Evolutionary conservation across 257 asterid genomes (phyloP), one percentile per base, ranked within the genome.

Genomic region (Forsythia suspensa): DNA sequence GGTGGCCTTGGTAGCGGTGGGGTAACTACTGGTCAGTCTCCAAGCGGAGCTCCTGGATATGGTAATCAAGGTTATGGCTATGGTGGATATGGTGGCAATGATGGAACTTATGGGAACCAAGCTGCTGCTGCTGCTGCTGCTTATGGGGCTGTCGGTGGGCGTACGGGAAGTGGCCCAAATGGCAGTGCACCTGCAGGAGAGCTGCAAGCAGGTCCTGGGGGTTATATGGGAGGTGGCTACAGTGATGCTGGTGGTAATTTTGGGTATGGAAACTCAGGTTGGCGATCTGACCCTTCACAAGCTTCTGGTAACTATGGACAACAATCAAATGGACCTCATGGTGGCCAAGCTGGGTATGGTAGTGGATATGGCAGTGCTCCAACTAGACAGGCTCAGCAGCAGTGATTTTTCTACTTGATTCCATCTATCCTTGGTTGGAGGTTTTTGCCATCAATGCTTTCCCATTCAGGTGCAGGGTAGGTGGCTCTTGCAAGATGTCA

Each of bases 31-130:
- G 94, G 96, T 78, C 98, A 90, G 73, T 90, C 97, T 66, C 97
- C 95, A 24, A 83, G 86, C 77, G 97, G 93, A 12, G 84, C 91
- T 38, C 83, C 91, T 43, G 96, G 89, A 41, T 92, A 89, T 79
- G 97, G 97, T 44, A 91, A 79, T 78, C 98, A 91, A 79, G 91
- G 90, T 66, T 94, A 94, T 87, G 98, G 95, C 52, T 94, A 91
- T 82, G 91, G 69, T 61, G 69, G 69, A 63, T 63, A 63, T 63
- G 70, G 91, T 76, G 86, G 92, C 43, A 84, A 63, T 84, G 98
- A 91, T 71, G 98, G 93, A 55, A 79, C 79, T 70, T 93, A 94
- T 79, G 97, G 96, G 34, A 89, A 82, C 79, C 70, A 63, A 63
- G 70, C 70, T 24, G 39, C 70, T 63, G 70, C 70, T 24, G 34